Evolutionary conservation across 2,329 filamentous ascomycete species (phyloP).

Genomic region (Pseudogymnoascus sp.): DNA sequence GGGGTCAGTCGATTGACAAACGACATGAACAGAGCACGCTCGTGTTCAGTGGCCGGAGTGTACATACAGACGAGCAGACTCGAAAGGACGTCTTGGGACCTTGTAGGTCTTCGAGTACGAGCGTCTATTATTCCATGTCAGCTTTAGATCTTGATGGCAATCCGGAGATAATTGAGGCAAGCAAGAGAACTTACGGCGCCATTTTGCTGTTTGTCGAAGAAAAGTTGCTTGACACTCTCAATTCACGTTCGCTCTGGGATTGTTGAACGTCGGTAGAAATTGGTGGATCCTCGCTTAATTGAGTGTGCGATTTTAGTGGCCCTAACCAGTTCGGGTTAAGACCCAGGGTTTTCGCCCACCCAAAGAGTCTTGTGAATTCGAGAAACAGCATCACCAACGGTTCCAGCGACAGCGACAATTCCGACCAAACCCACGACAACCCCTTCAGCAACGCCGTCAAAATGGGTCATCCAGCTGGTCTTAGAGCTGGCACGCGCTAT

Average conservation of each 20-base stretch:
- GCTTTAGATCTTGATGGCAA: not conserved
- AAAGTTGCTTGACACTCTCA: constrained; percentile 13
- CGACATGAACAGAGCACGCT: constrained; percentile 99
- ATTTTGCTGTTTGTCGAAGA: constrained; percentile 24
- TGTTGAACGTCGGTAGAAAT: constrained; percentile 8
- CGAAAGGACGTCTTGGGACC: constrained; percentile 86
- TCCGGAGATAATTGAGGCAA: not conserved
- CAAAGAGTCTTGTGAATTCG: constrained; percentile 8
- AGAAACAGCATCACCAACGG: constrained; percentile 9
- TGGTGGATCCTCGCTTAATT: constrained; percentile 11
- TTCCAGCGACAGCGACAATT: constrained; percentile 15
- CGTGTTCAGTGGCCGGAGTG: constrained; percentile 85
- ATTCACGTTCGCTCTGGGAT: constrained; percentile 6
- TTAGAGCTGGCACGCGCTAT: constrained; percentile 82
- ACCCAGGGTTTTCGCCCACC: constrained; percentile 3
- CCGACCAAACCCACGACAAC: constrained; percentile 12
- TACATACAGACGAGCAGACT: constrained; percentile 99
- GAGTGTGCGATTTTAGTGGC: constrained; percentile 9
- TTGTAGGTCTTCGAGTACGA: constrained; percentile 99
- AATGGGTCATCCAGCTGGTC: constrained; percentile 84
- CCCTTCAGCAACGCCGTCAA: constrained; percentile 44
- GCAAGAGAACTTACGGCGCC: constrained; percentile 32
- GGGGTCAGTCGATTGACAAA: constrained; percentile 62
- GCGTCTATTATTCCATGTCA: constrained; percentile 30
- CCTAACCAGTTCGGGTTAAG: constrained; percentile 8